Evolutionary conservation across 345 rosid genomes (phyloP), one percentile per base, ranked within the genome.

Genomic region (Trapa incisa): DNA sequence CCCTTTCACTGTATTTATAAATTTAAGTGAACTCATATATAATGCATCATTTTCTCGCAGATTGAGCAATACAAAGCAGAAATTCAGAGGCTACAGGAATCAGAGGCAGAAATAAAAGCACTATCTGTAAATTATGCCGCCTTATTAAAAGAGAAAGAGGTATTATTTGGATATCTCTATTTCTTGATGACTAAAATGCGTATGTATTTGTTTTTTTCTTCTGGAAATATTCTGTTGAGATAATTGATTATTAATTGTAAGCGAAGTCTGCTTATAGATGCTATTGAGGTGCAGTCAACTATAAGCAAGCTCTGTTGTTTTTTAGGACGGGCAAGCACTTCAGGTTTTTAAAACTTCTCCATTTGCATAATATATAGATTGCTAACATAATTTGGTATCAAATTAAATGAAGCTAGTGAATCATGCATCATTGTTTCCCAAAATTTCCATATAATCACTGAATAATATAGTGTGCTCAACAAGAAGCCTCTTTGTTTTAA

Each of bases 81-180:
- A 75, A 84, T 94, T 35, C 82, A 75, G 75, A 87, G 86, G 82
- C 89, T 94, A 72, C 87, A 80, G 72, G 93, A 86, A 72, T 91
- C 97, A 5, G 97, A 91, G 81, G 79, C 87, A 43, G 87, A 89
- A 77, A 87, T 91, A 66, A 94, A 94, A 84, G 89, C 96, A 61
- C 80, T 94, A 38, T 87, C 97, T 39, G 82, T 89, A 39, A 94
- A 94, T 77, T 91, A 94, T 83, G 97, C 97, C 5, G 95, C 99
- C 71, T 73, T 94, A 7, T 75, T 91, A 58, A 89, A 91, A 75
- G 96, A 91, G 66, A 89, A 86, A 73, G 99, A 94, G 97, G 99
- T 94, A 80, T 17, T 61, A 35, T 4, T 15, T 39, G 37, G 50
- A 0, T 12, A 3, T 70, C 37, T 38, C 2, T 2, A 33, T 52